Conservation (phyloP, 345 rosid species). For the Noccaea caerulescens region DNA sequence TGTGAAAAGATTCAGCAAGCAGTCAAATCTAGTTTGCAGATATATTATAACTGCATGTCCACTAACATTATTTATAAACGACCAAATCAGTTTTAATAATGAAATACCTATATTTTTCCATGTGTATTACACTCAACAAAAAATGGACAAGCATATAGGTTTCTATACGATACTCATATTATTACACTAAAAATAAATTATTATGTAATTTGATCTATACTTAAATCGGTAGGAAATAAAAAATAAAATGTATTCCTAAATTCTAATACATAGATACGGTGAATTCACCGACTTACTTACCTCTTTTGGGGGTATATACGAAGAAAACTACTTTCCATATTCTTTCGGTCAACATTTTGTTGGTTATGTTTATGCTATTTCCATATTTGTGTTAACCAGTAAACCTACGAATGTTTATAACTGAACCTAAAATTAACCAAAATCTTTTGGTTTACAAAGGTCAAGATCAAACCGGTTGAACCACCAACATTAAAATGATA, state of each 20-base stretch:
- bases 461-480: neutral
- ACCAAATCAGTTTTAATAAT: too few species aligned
- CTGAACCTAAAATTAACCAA: constrained; percentile 4
- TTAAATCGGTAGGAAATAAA: too few species aligned
- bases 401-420: neutral
- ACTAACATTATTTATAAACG: too few species aligned
- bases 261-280: neutral
- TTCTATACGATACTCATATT: too few species aligned
- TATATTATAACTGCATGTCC: too few species aligned
- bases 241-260: neutral
- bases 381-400: neutral
- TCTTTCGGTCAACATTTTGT: constrained; percentile 1
- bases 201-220: too few species aligned
- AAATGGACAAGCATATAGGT: too few species aligned
- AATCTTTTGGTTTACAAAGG: neutral
- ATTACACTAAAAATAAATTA: too few species aligned
- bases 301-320: neutral
- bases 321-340: neutral
- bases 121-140: too few species aligned
- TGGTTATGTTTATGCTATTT: neutral
- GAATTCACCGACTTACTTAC: neutral
- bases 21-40: too few species aligned
- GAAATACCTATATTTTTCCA: too few species aligned
- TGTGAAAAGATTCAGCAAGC: too few species aligned
- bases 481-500: neutral